phyloP scores from a whole-genome alignment of 2,329 filamentous ascomycete species.

The Sarocladiaceae sp. region DNA sequence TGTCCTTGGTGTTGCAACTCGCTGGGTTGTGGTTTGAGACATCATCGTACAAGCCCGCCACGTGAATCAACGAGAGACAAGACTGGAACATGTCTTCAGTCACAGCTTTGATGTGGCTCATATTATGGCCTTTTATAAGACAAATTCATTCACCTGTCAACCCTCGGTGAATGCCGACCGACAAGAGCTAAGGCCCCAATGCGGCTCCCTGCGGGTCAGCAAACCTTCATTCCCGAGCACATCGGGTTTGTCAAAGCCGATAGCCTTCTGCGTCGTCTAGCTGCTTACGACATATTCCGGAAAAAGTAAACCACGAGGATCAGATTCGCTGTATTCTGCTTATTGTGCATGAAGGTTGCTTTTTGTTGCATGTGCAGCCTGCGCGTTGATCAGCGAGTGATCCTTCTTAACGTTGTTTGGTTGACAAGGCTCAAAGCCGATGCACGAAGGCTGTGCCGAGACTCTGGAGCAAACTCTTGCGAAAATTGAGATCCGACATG shows the following conservation, averaged over 20 bases:
- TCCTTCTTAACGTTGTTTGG: too few species aligned
- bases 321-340: too few species aligned
- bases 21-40: not conserved
- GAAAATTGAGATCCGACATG: too few species aligned
- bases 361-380: too few species aligned
- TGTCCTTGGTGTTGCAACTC: not conserved
- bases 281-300: not conserved
- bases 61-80: not conserved
- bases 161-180: not conserved
- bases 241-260: conserved; percentile 8
- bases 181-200: not conserved
- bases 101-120: not conserved
- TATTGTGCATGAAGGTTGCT: too few species aligned
- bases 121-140: not conserved
- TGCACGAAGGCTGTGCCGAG: too few species aligned
- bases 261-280: conserved; percentile 1
- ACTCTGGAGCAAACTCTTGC: too few species aligned
- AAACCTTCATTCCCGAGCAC: conserved; percentile 4
- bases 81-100: not conserved
- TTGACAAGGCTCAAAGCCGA: too few species aligned
- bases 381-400: too few species aligned
- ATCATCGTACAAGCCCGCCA: not conserved
- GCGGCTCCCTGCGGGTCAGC: not conserved
- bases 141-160: not conserved
- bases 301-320: not conserved